These are phyloP conservation scores for Hyphopichia burtonii DNA, from an alignment of 1,139 yeast species.

Conservation along the genomic window DNA sequence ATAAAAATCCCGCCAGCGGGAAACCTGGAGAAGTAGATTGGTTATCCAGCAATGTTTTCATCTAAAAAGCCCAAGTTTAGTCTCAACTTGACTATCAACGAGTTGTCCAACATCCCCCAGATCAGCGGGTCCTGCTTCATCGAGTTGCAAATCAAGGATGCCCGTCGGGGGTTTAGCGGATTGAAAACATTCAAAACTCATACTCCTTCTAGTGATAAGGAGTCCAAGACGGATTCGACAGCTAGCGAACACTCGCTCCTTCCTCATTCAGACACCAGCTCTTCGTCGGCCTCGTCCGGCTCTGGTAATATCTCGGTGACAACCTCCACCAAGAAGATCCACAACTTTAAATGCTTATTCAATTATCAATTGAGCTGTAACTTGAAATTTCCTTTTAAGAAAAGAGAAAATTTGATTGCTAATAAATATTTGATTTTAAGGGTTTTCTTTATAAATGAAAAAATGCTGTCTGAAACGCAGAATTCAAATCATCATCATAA, in stretches of 20 bases:
- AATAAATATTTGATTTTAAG: constrained; percentile 36
- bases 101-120: constrained; percentile 80
- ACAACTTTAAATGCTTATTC: constrained; percentile 43
- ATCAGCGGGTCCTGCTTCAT: constrained; percentile 68
- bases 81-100: constrained; percentile 59
- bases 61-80: constrained; percentile 48
- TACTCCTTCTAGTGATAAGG: neutral
- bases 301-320: constrained; percentile 31
- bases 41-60: too few relatives aligned
- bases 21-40: too few relatives aligned
- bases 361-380: constrained; percentile 40
- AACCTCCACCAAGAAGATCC: constrained; percentile 36
- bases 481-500: neutral
- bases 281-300: constrained; percentile 2
- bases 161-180: constrained; percentile 13
- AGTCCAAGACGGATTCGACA: neutral
- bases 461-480: constrained; percentile 3
- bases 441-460: constrained; percentile 38
- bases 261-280: neutral
- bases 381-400: constrained; percentile 36
- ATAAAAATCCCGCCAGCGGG: too few relatives aligned
- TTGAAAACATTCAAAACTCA: constrained; percentile 6
- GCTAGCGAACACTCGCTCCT: neutral
- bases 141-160: constrained; percentile 41
- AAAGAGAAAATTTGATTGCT: constrained; percentile 36